Percentiles rank a stretch among this genome's conserved stretches.
Conservation (phyloP, 352 stramenopile genomes). For the Saprolegnia diclina region DNA sequence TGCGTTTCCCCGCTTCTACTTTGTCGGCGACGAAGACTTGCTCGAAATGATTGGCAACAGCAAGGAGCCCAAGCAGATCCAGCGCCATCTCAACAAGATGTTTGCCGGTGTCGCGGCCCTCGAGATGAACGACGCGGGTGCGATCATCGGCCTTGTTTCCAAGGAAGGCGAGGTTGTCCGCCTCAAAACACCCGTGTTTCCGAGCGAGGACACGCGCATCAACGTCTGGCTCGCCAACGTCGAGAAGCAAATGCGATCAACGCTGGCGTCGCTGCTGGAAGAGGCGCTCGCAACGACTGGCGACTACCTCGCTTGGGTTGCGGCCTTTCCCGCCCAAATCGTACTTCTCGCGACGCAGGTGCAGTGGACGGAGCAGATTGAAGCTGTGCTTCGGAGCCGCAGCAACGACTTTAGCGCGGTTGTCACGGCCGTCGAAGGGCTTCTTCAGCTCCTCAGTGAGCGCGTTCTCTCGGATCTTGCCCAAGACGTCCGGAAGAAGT, state of each 20-base stretch:
- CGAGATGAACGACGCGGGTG: conserved; percentile 67
- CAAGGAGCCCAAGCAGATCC: conserved; percentile 96
- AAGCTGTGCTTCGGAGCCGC: conserved; percentile 81
- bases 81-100: conserved; percentile 98
- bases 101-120: conserved; percentile 96
- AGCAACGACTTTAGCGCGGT: conserved; percentile 41
- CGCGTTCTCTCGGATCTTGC: conserved; percentile 93
- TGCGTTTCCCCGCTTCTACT: conserved; percentile 99
- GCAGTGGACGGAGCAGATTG: conserved; percentile 94
- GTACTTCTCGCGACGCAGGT: conserved; percentile 98
- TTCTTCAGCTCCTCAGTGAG: conserved; percentile 95
- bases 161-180: conserved; percentile 98
- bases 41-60: conserved; percentile 99
- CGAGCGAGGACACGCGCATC: conserved; percentile 86
- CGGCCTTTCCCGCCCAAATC: conserved; percentile 96
- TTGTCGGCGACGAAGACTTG: conserved; percentile 99
- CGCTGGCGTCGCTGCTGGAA: conserved; percentile 93
- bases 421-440: conserved; percentile 62
- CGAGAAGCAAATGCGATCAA: conserved; percentile 96
- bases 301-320: conserved; percentile 96
- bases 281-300: conserved; percentile 84
- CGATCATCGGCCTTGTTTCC: conserved; percentile 92
- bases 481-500: conserved; percentile 96
- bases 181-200: conserved; percentile 90
- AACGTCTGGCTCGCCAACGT: conserved; percentile 96